A percentile compares a stretch with the other conserved stretches of the same genome.
These are phyloP conservation scores for Hsuehochloa calcarea DNA, from an alignment of 176 grass and related monocot species.

Conservation along the genomic window DNA sequence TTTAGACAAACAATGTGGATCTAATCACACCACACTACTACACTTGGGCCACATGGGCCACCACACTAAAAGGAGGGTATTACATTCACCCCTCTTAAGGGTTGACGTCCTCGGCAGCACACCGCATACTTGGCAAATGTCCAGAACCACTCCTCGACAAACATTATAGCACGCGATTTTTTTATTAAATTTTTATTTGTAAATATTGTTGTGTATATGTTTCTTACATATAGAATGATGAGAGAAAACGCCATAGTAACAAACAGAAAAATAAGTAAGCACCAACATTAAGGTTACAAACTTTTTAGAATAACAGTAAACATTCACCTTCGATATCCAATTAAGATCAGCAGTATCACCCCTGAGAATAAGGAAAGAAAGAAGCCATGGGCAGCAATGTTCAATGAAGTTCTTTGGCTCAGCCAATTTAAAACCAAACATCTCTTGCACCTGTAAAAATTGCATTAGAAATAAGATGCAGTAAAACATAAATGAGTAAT, in stretches of 20 bases:
- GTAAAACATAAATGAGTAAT: background rate
- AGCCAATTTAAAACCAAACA: constrained; percentile 55
- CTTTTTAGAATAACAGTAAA: constrained; percentile 12
- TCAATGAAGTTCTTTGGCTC: constrained; percentile 67
- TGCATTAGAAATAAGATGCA: constrained; percentile 11
- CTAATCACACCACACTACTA: no score
- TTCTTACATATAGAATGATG: constrained; percentile 19
- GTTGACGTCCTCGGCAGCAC: no score
- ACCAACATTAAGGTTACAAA: background rate
- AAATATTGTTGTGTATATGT: background rate
- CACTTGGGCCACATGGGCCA: no score
- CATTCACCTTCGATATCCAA: constrained; percentile 80
- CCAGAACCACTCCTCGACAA: no score
- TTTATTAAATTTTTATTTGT: background rate
- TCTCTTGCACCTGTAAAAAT: constrained; percentile 63
- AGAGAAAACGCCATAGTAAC: background rate
- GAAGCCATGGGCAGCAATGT: constrained; percentile 70
- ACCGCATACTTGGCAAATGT: no score
- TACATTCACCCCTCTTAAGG: no score
- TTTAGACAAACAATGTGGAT: no score
- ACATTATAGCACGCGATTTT: no score
- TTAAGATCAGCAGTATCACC: constrained; percentile 66
- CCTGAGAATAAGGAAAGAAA: constrained; percentile 67
- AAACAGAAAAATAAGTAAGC: constrained; percentile 12
- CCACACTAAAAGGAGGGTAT: no score